Base-by-base conservation (phyloP, 257 asterid species). In the Thymus mandschuricus region DNA sequence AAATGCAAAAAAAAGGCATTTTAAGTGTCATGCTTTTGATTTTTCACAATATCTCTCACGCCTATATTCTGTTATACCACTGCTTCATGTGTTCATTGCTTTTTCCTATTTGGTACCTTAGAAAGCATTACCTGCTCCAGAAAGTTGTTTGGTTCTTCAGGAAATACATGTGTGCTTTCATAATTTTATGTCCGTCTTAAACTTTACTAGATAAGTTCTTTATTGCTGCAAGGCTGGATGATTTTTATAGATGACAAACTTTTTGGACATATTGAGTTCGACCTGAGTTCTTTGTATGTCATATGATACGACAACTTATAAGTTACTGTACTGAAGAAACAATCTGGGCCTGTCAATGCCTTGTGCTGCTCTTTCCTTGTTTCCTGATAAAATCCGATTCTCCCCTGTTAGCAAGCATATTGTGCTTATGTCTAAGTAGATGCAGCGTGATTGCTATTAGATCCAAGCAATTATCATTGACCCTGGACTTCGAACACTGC, bases 161-260 rank as follows among this genome's bases (percentile, higher is more conserved):
- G 54, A 38, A 35, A 50, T 38, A 13, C 10, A 2, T 60, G 59
- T 12, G 15, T 3, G 45, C 43, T 74, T 2, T 10, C 27, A 7
- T 6, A 8, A 40, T 29, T 30, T 4, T 30, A 30, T 69, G 1
- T 45, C 21, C 15, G 50, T 29, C 44, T 44, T 45, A 21, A 31
- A 59, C 54, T 35, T 61, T 29, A 29, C 59, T n/a, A 34, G 35
- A 63, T 9, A 46, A 13, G 52, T 56, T 9, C 52, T 34, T 55
- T 21, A 61, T 63, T 46, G 49, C 67, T 75, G 66, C 60, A 33
- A 46, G 55, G 46, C 48, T 43, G 29, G 54, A 64, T 69, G 66
- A 45, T 28, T 44, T 1, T 5, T 27, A 12, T 57, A 38, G 70
- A 49, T 51, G 27, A 38, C 41, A 38, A 51, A 13, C n/a, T 52